Evolutionary conservation across 2,329 filamentous ascomycete genomes (phyloP).

Genomic region (Fusarium sp.): DNA sequence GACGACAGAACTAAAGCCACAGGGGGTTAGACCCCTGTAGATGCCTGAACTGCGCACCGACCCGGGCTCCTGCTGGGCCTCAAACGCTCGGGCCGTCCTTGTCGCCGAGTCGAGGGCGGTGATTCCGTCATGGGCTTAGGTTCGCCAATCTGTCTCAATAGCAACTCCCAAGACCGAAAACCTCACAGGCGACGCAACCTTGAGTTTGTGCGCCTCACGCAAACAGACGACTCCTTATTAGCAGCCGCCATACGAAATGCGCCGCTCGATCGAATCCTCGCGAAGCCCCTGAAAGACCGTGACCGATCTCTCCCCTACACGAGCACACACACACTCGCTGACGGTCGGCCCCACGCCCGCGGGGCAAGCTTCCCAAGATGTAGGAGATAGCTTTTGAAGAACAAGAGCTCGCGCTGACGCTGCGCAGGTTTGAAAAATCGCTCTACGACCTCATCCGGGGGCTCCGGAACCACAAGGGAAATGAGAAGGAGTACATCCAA

Average conservation of each 20-base stretch:
- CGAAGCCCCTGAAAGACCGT: conserved; percentile 36
- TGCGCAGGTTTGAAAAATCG: conserved; percentile 94
- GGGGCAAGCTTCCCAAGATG: conserved; percentile 46
- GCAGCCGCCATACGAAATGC: conserved; percentile 37
- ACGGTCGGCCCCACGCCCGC: conserved; percentile 43
- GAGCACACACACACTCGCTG: conserved; percentile 19
- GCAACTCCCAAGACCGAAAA: conserved; percentile 8
- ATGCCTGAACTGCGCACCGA: background rate
- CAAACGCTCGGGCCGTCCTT: conserved; percentile 43
- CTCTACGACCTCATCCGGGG: conserved; percentile 98
- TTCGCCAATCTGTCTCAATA: conserved; percentile 22
- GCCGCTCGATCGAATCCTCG: conserved; percentile 20
- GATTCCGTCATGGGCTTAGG: conserved; percentile 42
- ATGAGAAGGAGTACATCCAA: conserved; percentile 95
- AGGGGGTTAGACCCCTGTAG: conserved; percentile 27
- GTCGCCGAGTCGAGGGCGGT: conserved; percentile 37
- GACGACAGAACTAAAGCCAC: conserved; percentile 13
- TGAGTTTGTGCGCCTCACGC: background rate
- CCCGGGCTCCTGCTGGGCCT: background rate
- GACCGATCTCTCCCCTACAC: conserved; percentile 29
- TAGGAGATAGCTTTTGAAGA: conserved; percentile 31
- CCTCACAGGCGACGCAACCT: conserved; percentile 26
- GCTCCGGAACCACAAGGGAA: conserved; percentile 93
- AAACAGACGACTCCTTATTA: background rate
- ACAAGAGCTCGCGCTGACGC: conserved; percentile 32